Percentiles rank a stretch among this genome's conserved stretches.
Conservation (phyloP, 2,329 filamentous ascomycete genomes). For the Penicillium olsonii region DNA sequence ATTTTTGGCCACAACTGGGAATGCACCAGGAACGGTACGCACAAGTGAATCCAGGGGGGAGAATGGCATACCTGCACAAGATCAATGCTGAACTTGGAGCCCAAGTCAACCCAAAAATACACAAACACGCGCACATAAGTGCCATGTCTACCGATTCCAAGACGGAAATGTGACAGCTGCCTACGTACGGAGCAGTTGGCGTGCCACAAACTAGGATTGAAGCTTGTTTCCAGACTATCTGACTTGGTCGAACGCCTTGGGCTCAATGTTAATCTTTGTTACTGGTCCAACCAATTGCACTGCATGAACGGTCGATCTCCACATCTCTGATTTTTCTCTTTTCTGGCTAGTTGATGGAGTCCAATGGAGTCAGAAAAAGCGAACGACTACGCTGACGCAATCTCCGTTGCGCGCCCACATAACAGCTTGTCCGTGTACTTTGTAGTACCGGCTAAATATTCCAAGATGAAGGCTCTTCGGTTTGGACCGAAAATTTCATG, state of each 20-base stretch:
- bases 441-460: neutral
- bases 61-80: slow-evolving; percentile 17
- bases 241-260: slow-evolving; percentile 1
- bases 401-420: too few species aligned
- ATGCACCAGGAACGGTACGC: slow-evolving; percentile 8
- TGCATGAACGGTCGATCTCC: neutral
- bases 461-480: neutral
- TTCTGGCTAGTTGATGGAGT: neutral
- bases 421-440: too few species aligned
- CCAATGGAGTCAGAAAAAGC: neutral
- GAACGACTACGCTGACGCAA: neutral
- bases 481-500: neutral
- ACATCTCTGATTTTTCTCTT: neutral
- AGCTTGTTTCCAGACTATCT: slow-evolving; percentile 9
- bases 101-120: neutral
- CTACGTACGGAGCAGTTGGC: neutral
- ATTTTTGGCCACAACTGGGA: slow-evolving; percentile 13
- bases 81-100: neutral
- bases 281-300: neutral
- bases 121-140: neutral
- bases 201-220: slow-evolving; percentile 7
- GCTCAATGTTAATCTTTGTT: neutral
- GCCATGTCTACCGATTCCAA: neutral
- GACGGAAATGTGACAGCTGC: slow-evolving; percentile 1
- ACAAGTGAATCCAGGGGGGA: slow-evolving; percentile 10